These are phyloP conservation scores for Plasmodium yoelii DNA, from an alignment of 169 alveolate species.

Conservation along the genomic window DNA sequence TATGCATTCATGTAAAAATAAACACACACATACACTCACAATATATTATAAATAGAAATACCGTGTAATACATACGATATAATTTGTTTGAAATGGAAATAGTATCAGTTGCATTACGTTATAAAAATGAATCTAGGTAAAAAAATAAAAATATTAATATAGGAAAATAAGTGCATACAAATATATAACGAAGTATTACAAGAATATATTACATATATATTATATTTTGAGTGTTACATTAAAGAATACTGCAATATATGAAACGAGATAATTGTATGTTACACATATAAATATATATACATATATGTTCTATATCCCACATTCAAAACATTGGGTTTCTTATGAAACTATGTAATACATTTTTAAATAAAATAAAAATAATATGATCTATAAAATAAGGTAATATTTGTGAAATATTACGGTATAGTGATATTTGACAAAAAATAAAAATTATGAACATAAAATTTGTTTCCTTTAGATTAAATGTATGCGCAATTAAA, in stretches of 20 bases:
- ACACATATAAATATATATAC: neutral
- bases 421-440: slow-evolving; percentile 29
- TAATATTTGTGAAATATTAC: slow-evolving; percentile 6
- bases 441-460: slow-evolving; percentile 24
- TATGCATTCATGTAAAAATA: slow-evolving; percentile 1
- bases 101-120: slow-evolving; percentile 4
- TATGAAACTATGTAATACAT: slow-evolving; percentile 12
- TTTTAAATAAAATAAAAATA: neutral
- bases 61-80: no score
- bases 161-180: slow-evolving; percentile 1
- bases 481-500: slow-evolving; percentile 15
- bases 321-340: slow-evolving; percentile 14
- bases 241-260: no score
- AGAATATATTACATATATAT: no score
- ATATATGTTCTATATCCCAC: neutral
- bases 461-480: slow-evolving; percentile 5
- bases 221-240: no score
- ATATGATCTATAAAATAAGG: neutral
- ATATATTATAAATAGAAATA: neutral
- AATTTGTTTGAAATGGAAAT: no score
- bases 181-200: neutral
- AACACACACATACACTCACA: neutral
- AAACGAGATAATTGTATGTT: no score
- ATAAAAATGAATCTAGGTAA: neutral
- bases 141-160: slow-evolving; percentile 10